Conservation (phyloP, 805 yeast species). For the Wickerhamiella alocasiicola region DNA sequence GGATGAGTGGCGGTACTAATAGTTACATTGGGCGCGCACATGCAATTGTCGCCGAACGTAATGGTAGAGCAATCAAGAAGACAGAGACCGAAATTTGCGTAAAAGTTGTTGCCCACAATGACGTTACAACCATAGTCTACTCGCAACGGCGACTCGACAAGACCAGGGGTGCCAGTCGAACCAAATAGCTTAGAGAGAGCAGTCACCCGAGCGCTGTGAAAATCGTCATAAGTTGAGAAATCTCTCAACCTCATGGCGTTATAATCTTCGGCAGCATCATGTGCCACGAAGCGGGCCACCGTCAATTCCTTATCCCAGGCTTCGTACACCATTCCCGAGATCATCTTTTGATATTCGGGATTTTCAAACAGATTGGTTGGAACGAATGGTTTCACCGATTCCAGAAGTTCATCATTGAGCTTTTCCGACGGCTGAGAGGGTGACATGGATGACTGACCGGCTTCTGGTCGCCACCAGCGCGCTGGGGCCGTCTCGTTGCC, state of each 20-base stretch:
- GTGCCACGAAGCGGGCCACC: conserved; percentile 22
- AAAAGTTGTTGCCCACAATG: conserved; percentile 43
- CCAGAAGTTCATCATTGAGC: conserved; percentile 2
- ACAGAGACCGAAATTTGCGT: conserved; percentile 41
- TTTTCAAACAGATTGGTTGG: neutral
- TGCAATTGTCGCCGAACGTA: conserved; percentile 45
- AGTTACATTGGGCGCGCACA: conserved; percentile 52
- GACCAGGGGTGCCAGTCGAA: conserved; percentile 29
- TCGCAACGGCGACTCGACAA: conserved; percentile 45
- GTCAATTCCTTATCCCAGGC: conserved; percentile 12
- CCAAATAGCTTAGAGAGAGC: conserved; percentile 38
- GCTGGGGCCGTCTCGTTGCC: neutral
- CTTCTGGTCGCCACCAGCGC: neutral
- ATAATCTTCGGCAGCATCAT: conserved; percentile 25
- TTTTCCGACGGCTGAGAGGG: neutral
- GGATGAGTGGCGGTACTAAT: conserved; percentile 57
- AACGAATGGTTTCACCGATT: neutral
- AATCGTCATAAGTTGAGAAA: conserved; percentile 20
- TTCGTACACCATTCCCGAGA: conserved; percentile 5
- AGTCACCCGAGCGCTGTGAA: conserved; percentile 29
- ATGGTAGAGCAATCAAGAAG: conserved; percentile 51
- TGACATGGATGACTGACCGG: neutral
- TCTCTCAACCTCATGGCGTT: conserved; percentile 23
- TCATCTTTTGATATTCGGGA: conserved; percentile 9
- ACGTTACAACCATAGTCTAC: conserved; percentile 60